Percentiles rank a stretch among this genome's conserved stretches.
Evolutionary conservation across 352 stramenopile genomes (phyloP).

Genomic region (Globisporangium alternatum): DNA sequence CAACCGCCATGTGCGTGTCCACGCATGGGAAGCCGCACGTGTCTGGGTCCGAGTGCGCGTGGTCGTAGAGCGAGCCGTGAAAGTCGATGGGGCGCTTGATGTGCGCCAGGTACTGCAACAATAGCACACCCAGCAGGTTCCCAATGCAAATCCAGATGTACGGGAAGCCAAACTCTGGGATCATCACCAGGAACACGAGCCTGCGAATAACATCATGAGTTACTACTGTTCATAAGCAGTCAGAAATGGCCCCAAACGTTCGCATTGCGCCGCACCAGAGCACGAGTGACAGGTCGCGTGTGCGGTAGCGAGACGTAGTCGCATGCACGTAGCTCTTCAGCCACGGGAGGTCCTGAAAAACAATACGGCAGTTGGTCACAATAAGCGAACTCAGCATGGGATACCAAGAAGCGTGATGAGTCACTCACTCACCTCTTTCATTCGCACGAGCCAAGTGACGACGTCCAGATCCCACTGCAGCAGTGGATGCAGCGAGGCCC

Average conservation of each 20-base stretch:
- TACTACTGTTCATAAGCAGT: neutral
- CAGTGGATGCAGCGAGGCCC: conserved; percentile 33
- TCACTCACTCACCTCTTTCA: conserved; percentile 32
- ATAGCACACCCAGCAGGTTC: conserved; percentile 50
- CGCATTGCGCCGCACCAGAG: conserved; percentile 37
- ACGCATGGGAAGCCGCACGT: conserved; percentile 40
- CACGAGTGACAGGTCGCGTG: conserved; percentile 59
- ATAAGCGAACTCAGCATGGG: neutral
- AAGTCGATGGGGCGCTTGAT: conserved; percentile 55
- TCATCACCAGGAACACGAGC: conserved; percentile 61
- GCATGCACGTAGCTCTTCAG: conserved; percentile 39
- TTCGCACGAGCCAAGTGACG: conserved; percentile 32
- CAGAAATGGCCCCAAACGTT: neutral
- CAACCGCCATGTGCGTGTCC: conserved; percentile 71
- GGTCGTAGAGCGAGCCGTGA: conserved; percentile 28
- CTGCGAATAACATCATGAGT: conserved; percentile 18
- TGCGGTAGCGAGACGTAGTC: conserved; percentile 52
- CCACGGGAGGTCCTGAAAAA: conserved; percentile 22
- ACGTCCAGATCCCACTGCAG: conserved; percentile 54
- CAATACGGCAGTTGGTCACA: neutral
- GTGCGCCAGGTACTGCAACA: conserved; percentile 44
- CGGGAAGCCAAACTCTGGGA: conserved; percentile 51
- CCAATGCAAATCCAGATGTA: conserved; percentile 66
- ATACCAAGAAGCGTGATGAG: neutral
- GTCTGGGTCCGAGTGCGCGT: conserved; percentile 14